Percentiles rank a stretch among this genome's conserved stretches.
Conservation (phyloP, 345 rosid genomes). For the Euphorbia pulcherrima region DNA sequence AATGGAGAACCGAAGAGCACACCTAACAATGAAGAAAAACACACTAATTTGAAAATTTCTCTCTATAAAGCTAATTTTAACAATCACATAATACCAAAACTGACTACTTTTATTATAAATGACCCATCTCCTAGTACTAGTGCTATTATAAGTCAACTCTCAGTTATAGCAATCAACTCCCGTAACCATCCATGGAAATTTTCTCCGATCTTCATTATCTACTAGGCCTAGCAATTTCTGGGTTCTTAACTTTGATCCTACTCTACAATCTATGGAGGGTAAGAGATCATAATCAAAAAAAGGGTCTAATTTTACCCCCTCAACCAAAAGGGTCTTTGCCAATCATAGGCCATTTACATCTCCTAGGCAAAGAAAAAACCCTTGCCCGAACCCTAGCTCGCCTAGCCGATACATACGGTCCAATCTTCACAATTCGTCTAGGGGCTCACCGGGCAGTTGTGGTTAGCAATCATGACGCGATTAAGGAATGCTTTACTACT, state of each 20-base stretch:
- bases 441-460: conserved; percentile 21
- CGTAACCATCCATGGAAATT: background rate
- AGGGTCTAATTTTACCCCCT: background rate
- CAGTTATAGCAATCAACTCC: background rate
- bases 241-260: conserved; percentile 9
- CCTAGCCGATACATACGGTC: conserved; percentile 23
- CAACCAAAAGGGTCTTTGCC: conserved; percentile 22
- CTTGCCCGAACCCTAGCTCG: conserved; percentile 25
- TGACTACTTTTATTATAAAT: no score
- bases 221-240: conserved; percentile 2
- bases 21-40: no score
- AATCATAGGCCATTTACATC: conserved; percentile 25
- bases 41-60: no score
- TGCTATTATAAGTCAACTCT: no score
- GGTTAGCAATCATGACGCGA: conserved; percentile 6
- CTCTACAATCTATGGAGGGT: conserved; percentile 2
- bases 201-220: background rate
- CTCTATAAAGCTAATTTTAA: no score
- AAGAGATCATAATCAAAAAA: background rate
- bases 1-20: no score
- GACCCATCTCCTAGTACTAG: no score
- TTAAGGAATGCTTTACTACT: conserved; percentile 25
- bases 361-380: conserved; percentile 14
- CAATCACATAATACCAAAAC: no score
- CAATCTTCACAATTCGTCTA: conserved; percentile 25